A percentile compares a stretch with the other conserved stretches of the same genome.
phyloP scores from a whole-genome alignment of 768 basidiomycete species.

The Podaxis sp. region DNA sequence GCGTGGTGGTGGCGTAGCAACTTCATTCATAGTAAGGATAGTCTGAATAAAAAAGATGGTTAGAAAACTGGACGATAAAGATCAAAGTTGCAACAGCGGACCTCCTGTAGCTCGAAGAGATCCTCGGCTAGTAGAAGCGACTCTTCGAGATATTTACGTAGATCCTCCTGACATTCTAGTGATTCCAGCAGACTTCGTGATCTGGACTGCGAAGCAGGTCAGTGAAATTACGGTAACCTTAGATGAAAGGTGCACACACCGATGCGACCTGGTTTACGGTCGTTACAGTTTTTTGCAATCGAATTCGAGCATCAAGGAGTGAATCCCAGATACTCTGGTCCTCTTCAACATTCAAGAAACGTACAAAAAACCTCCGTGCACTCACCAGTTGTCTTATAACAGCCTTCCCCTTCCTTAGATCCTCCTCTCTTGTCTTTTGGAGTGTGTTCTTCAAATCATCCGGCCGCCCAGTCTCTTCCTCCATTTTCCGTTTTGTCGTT shows the following conservation, averaged over 20 bases:
- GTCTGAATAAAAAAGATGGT: conserved; percentile 28
- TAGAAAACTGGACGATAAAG: neutral
- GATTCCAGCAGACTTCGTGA: conserved; percentile 34
- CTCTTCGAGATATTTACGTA: conserved; percentile 58
- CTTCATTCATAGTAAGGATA: conserved; percentile 47
- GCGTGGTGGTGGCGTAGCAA: conserved; percentile 45
- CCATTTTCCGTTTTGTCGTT: conserved; percentile 7
- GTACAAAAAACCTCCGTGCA: conserved; percentile 7
- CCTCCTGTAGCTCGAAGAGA: conserved; percentile 68
- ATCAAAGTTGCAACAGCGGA: conserved; percentile 22
- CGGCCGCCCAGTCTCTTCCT: conserved; percentile 15
- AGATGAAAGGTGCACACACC: conserved; percentile 37
- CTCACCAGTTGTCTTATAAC: conserved; percentile 82
- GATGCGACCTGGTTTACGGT: conserved; percentile 65
- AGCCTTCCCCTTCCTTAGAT: conserved; percentile 79
- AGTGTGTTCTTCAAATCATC: conserved; percentile 53
- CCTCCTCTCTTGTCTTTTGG: conserved; percentile 60
- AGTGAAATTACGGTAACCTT: neutral
- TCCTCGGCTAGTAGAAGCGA: conserved; percentile 62
- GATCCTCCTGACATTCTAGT: conserved; percentile 40
- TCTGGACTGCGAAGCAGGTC: conserved; percentile 27
- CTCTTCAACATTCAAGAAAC: neutral
- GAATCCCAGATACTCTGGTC: conserved; percentile 79
- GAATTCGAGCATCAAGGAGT: conserved; percentile 88
- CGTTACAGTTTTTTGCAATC: conserved; percentile 76